Base-by-base conservation (phyloP, 2,329 filamentous ascomycete genomes). In the Macrophomina pseudophaseolina region DNA sequence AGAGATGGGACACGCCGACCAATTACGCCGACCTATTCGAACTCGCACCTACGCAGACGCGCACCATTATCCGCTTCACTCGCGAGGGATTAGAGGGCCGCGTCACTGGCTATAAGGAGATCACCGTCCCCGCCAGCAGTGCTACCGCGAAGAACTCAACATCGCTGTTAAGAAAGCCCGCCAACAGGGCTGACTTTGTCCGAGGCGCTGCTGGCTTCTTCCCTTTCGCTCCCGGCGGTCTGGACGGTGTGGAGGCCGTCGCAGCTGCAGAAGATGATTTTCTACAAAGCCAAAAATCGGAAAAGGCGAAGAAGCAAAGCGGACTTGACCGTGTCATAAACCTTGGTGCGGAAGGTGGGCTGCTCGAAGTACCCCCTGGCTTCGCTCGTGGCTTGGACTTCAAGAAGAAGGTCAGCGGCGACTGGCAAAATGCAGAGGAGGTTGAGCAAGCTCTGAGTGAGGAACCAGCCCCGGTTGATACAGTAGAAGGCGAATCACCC, bases 71-170 rank as follows among this genome's bases (percentile, higher is more conserved):
- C 33, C 89, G 95, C 35, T 99, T 99, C 78, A 91, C 89, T 52
- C 87, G 95, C 65, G 93, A 97, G 79, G 95, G 95, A 5, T 85
- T 98, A 14, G 93, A 98, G 79, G 95, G 95, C 28, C 87, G 91
- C 63, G 94, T 99, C 30, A 97, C 92, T 8, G 94, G 94, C 60
- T 98, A 99, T 79, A 91, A 90, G 75, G 95, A 97, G 77, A 92
- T 98, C 60, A 97, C 95, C 0, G 89, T 98, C 8, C 93, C 94
- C 5, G 92, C 92, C 40, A 91, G 89, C 73, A 96, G 91, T 73
- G 92, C 91, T 16, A 97, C 92, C 16, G 94, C 93, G 56, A 99
- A 97, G 80, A 97, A 97, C 75, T 97, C 93, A 2, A 98, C 94
- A 0, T 97, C 93, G 5, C 84, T 97, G 48, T 82, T 91, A 16